Base-by-base conservation (phyloP, 305 asterid genomes). In the Fraxinus sp. region DNA sequence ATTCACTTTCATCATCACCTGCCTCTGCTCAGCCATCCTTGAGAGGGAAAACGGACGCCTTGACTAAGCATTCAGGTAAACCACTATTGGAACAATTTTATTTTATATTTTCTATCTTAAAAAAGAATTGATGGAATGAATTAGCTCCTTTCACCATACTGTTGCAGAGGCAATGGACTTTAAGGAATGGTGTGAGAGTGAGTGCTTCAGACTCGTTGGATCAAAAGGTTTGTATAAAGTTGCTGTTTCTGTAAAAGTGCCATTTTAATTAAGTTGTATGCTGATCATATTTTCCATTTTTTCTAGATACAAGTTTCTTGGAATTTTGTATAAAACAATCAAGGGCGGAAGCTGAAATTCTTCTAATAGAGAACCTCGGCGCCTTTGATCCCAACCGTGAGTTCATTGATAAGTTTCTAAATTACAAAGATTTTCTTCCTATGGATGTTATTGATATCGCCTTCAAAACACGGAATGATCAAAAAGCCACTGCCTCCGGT, bases 101-200 rank as follows among this genome's bases (percentile, higher is more conserved):
- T 1, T 30, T 36, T 66, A 2, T 13, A 16, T 64, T 70, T 78
- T 37, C 18, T 75, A 43, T 30, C 22, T 6, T 11, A 36, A 26
- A 36, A 36, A 75, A 30, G 30, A 57, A 62, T 75, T 33, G 14
- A 20, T 16, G 81, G 30, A 57, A 55, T 76, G 43, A 75, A 72
- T 75, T 39, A 10, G 71, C 77, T 43, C 79, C 18, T 70, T 74
- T 22, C 43, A 28, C 16, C 64, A 52, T 77, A 78, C 73, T 79
- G 49, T 81, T 85, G 85, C 98, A 96, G 99, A 96, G 89, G 99
- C 99, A 68, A 62, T 83, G 86, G 98, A 93, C 83, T 96, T 96
- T 86, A 89, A 91, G 87, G 93, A 91, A 77, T 96, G 99, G 99
- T 96, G 99, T 36, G 98, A 96, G 88, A 92, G 89, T 72, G 99